Evolutionary conservation across 345 rosid species (phyloP).

Genomic region (Passiflora organensis): DNA sequence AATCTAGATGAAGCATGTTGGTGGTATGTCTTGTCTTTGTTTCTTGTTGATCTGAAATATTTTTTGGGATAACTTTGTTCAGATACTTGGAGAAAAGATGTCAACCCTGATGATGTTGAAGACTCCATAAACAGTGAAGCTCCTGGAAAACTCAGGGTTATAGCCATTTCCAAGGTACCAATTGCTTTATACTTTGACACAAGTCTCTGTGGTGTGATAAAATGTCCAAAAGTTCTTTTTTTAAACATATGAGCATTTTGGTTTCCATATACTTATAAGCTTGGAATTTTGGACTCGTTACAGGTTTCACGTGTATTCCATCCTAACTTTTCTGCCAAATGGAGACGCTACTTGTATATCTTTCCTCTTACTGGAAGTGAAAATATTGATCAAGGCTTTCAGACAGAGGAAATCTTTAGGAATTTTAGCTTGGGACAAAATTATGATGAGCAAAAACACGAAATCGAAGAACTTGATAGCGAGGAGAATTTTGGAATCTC

Average conservation of each 20-base stretch:
- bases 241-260: too few species aligned
- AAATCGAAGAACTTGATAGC: conserved; percentile 20
- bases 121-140: conserved; percentile 54
- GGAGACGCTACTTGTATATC: conserved; percentile 88
- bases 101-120: conserved; percentile 52
- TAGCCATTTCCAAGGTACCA: conserved; percentile 67
- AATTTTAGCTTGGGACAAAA: conserved; percentile 20
- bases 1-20: neutral
- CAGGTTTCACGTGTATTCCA: conserved; percentile 84
- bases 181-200: conserved; percentile 1
- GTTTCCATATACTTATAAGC: conserved; percentile 5
- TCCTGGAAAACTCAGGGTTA: conserved; percentile 61
- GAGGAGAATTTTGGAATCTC: conserved; percentile 27
- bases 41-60: neutral
- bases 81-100: conserved; percentile 94
- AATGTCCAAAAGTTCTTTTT: too few species aligned
- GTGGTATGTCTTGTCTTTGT: too few species aligned
- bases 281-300: conserved; percentile 5
- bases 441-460: conserved; percentile 24
- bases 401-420: conserved; percentile 24
- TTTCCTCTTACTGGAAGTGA: conserved; percentile 67
- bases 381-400: conserved; percentile 26
- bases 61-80: conserved; percentile 12
- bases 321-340: conserved; percentile 93
- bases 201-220: neutral